These are phyloP conservation scores for Pichia kluyveri DNA, from an alignment of 805 yeast genomes.

Conservation along the genomic window DNA sequence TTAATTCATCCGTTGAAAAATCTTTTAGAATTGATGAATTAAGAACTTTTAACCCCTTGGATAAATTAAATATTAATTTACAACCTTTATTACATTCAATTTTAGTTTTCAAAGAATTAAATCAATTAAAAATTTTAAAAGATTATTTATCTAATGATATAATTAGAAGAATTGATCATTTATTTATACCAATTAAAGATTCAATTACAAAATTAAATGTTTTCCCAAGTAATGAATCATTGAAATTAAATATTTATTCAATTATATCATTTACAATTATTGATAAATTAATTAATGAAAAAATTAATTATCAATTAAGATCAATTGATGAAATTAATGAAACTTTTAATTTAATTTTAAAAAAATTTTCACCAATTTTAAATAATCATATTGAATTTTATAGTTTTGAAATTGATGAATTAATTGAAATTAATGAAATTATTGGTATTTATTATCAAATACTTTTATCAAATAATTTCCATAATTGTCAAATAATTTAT, in stretches of 20 bases:
- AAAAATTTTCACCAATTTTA: constrained; percentile 53
- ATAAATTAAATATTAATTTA: constrained; percentile 46
- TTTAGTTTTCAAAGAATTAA: constrained; percentile 68
- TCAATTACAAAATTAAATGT: constrained; percentile 23
- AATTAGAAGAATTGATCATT: constrained; percentile 56
- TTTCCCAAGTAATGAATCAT: constrained; percentile 31
- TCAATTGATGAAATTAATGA: constrained; percentile 55
- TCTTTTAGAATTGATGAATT: constrained; percentile 49
- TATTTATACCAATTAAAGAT: constrained; percentile 53
- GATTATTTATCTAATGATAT: constrained; percentile 64
- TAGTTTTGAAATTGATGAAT: constrained; percentile 32
- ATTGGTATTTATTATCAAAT: constrained; percentile 68
- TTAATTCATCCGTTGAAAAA: constrained; percentile 81
- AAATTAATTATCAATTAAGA: constrained; percentile 58
- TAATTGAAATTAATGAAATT: constrained; percentile 48
- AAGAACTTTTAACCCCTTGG: constrained; percentile 39
- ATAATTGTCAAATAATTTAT: constrained; percentile 47
- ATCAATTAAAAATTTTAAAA: constrained; percentile 52
- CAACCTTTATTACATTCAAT: constrained; percentile 77
- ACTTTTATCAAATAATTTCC: constrained; percentile 60
- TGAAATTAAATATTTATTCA: constrained; percentile 49
- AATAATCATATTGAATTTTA: constrained; percentile 35
- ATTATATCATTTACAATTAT: constrained; percentile 69
- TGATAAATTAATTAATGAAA: constrained; percentile 58
- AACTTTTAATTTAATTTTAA: constrained; percentile 63